Conservation (phyloP, 805 yeast species). For the Spathaspora passalidarum region DNA sequence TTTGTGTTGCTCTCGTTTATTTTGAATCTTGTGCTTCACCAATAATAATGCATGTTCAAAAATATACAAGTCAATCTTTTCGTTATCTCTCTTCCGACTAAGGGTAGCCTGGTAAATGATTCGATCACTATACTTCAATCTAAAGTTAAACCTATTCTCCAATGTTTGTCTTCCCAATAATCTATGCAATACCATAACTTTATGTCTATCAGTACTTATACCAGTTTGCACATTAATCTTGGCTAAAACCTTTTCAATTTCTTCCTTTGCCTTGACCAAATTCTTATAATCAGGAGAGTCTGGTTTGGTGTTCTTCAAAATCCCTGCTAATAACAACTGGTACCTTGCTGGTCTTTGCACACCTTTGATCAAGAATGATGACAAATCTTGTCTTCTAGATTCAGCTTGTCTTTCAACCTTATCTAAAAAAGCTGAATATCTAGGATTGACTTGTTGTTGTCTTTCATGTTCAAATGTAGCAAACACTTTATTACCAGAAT, state of each 20-base stretch:
- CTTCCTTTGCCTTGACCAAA: slow-evolving; percentile 68
- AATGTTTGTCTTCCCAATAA: slow-evolving; percentile 67
- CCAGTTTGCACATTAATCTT: slow-evolving; percentile 87
- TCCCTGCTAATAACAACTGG: slow-evolving; percentile 78
- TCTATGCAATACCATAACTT: slow-evolving; percentile 68
- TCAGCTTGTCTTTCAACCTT: slow-evolving; percentile 85
- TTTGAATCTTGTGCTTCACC: slow-evolving; percentile 80
- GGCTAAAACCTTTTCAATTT: slow-evolving; percentile 69
- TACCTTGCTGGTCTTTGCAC: slow-evolving; percentile 95
- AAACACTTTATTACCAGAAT: slow-evolving; percentile 92
- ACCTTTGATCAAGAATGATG: slow-evolving; percentile 91
- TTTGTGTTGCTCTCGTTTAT: slow-evolving; percentile 86
- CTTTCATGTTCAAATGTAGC: slow-evolving; percentile 95
- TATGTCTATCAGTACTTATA: slow-evolving; percentile 88
- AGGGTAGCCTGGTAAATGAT: slow-evolving; percentile 76
- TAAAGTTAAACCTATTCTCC: slow-evolving; percentile 82
- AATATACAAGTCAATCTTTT: slow-evolving; percentile 79
- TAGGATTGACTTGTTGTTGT: slow-evolving; percentile 84
- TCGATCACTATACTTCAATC: slow-evolving; percentile 77
- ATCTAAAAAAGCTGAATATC: slow-evolving; percentile 90
- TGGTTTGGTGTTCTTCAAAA: slow-evolving; percentile 77
- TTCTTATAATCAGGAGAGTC: slow-evolving; percentile 69
- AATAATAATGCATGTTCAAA: slow-evolving; percentile 86
- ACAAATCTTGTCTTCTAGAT: slow-evolving; percentile 83
- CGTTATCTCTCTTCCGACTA: slow-evolving; percentile 66